Evolutionary conservation across 768 basidiomycete genomes (phyloP).

Genomic region (Leccinum arenicola): DNA sequence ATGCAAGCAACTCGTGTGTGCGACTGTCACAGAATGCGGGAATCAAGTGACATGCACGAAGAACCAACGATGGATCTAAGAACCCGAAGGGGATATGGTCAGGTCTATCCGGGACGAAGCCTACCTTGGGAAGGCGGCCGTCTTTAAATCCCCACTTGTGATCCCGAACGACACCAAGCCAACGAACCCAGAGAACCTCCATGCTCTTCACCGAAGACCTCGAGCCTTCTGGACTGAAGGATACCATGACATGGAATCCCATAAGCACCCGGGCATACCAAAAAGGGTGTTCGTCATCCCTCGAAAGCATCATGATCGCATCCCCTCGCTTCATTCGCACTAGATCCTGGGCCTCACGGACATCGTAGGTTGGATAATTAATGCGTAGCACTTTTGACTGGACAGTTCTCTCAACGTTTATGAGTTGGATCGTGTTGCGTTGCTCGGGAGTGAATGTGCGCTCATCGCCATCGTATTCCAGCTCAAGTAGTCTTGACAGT

Average conservation of each 20-base stretch:
- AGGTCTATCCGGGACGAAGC: not conserved
- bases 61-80: not conserved
- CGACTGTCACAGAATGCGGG: not conserved
- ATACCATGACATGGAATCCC: not conserved
- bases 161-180: not conserved
- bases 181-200: not conserved
- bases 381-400: not conserved
- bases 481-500: slow-evolving; percentile 7
- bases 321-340: not conserved
- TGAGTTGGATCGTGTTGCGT: not conserved
- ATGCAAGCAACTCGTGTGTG: not conserved
- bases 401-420: not conserved
- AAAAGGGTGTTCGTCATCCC: not conserved
- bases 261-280: not conserved
- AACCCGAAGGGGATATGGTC: not conserved
- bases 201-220: not conserved
- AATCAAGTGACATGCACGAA: not conserved
- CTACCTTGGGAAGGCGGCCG: not conserved
- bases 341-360: not conserved
- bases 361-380: slow-evolving; percentile 20
- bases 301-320: not conserved
- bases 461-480: slow-evolving; percentile 18
- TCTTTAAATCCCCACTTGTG: not conserved
- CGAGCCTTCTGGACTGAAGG: not conserved
- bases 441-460: slow-evolving; percentile 1